Base-by-base conservation (phyloP, 2,329 filamentous ascomycete genomes). In the Trichoderma arundinaceum region DNA sequence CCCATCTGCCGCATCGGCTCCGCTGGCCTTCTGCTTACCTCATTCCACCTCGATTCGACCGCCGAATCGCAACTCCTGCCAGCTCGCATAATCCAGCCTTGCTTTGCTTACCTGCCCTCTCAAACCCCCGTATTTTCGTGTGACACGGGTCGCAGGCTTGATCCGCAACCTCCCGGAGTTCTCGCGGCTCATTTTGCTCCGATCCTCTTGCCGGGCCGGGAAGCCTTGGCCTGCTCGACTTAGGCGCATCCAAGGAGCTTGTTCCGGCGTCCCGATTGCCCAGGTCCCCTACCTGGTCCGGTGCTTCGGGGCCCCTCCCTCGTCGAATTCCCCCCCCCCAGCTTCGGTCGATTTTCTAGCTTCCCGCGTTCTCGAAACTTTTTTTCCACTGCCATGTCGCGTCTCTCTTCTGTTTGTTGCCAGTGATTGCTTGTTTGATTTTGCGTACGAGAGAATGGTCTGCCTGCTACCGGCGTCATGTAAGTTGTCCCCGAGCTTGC, bases 391-490 rank as follows among this genome's bases (percentile, higher is more conserved):
- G 54, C 51, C 41, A 67, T 67, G 66, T 65, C 56, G 66, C 62
- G 61, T 51, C 17, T 43, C 35, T 61, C 10, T 39, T 51, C 41
- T 49, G 19, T 15, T 15, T 33, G 51, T 54, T 52, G 12, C 41
- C 43, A 61, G 35, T 65, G 46, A 59, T 35, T 59, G 33, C 17
- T 60, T 56, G 22, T 54, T 63, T 53, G 46, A 22, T 33, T 41
- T 38, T 39, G 52, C 52, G 35, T 56, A 38, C 49, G 53, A 49
- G 54, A 67, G 61, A 65, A 67, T 67, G 66, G 41, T 67, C 54
- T 43, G 54, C 44, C 62, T 51, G 66, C 57, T 65, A 19, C 43
- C 66, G 38, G 56, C 56, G 56, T 49, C 62, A 46, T 38, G 66
- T 67, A 65, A 67, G 66, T 60, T 60, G 35, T 9, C 17, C 17